phyloP scores from a whole-genome alignment of 805 yeast species.

The Barnettozyma vustinii region DNA sequence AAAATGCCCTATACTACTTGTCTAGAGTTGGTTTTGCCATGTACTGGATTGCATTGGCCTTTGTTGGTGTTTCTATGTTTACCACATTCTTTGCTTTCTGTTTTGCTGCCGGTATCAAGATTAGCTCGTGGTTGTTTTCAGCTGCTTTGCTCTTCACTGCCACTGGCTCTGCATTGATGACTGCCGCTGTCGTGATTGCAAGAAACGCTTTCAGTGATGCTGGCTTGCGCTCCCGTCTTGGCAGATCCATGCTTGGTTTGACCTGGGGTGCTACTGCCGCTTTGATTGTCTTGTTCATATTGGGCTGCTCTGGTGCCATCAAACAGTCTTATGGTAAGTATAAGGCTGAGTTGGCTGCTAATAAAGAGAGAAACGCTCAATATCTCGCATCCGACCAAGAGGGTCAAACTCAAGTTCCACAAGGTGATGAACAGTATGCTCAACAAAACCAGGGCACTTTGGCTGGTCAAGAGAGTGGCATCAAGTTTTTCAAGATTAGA shows the following conservation, averaged over 20 bases:
- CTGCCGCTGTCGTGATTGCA: conserved; percentile 76
- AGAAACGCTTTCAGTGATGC: conserved; percentile 56
- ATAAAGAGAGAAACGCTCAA: conserved; percentile 18
- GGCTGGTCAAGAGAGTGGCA: conserved; percentile 46
- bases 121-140: conserved; percentile 45
- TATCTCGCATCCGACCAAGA: conserved; percentile 11
- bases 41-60: conserved; percentile 52
- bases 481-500: conserved; percentile 72
- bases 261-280: conserved; percentile 66
- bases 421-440: conserved; percentile 21
- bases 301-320: conserved; percentile 46
- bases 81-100: conserved; percentile 50
- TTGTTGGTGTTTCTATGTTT: conserved; percentile 57
- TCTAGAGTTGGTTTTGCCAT: conserved; percentile 64
- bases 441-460: conserved; percentile 26
- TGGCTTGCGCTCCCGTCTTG: conserved; percentile 42
- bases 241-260: conserved; percentile 54
- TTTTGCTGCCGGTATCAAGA: conserved; percentile 48
- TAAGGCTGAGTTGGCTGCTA: conserved; percentile 33
- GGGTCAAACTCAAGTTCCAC: conserved; percentile 19
- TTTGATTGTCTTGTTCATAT: conserved; percentile 43
- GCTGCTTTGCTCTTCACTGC: conserved; percentile 49
- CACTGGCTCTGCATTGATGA: conserved; percentile 64
- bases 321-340: conserved; percentile 47
- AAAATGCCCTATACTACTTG: conserved; percentile 56